Conservation (phyloP, 768 basidiomycete genomes). For the Favolaschia claudopus region DNA sequence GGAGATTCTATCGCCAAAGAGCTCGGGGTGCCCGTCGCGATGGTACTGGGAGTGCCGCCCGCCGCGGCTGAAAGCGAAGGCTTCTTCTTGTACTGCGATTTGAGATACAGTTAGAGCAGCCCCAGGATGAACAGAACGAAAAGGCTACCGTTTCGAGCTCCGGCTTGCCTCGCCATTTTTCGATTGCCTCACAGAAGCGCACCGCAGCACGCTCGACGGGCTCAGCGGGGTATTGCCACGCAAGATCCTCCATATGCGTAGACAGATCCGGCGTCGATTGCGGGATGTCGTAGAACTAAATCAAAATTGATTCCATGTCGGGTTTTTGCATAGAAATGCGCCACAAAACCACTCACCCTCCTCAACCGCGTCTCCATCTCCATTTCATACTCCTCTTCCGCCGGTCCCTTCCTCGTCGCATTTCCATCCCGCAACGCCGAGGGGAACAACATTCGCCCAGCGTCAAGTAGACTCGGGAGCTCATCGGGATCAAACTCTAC, state of each 20-base stretch:
- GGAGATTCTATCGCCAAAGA: constrained; percentile 69
- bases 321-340: constrained; percentile 7
- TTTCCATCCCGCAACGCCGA: constrained; percentile 45
- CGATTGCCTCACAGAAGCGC: constrained; percentile 82
- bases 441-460: constrained; percentile 77
- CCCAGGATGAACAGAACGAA: constrained; percentile 18
- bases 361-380: constrained; percentile 79
- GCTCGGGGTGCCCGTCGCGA: constrained; percentile 37
- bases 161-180: constrained; percentile 85
- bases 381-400: constrained; percentile 74
- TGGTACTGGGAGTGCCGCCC: too few species aligned
- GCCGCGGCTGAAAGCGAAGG: constrained; percentile 32
- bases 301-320: background rate
- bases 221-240: constrained; percentile 83
- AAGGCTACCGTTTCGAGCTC: constrained; percentile 76
- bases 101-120: constrained; percentile 35
- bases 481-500: constrained; percentile 78
- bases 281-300: constrained; percentile 81
- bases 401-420: constrained; percentile 47
- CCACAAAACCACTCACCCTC: constrained; percentile 57
- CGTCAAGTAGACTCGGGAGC: constrained; percentile 71
- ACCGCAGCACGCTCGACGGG: constrained; percentile 81
- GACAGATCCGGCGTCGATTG: constrained; percentile 74
- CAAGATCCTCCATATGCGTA: constrained; percentile 81
- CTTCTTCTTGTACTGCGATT: constrained; percentile 65